These are phyloP conservation scores for Sarocladium strictum DNA, from an alignment of 2,329 filamentous ascomycete species.

Conservation along the genomic window DNA sequence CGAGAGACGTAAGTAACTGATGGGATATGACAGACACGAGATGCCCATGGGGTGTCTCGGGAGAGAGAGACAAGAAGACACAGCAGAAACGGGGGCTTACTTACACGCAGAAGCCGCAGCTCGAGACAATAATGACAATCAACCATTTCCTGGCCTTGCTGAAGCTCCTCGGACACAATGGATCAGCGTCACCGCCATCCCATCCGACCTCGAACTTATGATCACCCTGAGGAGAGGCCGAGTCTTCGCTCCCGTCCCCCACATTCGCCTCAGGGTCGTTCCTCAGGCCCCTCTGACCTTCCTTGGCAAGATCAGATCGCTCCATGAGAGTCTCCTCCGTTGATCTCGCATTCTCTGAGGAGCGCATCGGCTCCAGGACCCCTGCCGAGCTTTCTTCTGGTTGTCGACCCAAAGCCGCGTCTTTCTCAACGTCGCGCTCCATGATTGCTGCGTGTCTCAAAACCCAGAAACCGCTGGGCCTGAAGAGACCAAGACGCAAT, in stretches of 20 bases:
- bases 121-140: conserved; percentile 67
- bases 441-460: too few relatives aligned
- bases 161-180: conserved; percentile 68
- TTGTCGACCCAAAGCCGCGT: conserved; percentile 9
- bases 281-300: neutral
- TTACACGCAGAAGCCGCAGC: conserved; percentile 77
- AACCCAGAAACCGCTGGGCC: too few relatives aligned
- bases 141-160: conserved; percentile 65
- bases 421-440: conserved; percentile 21
- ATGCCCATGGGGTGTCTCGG: neutral
- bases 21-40: too few relatives aligned
- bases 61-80: neutral
- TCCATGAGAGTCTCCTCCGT: neutral
- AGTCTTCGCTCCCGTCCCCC: conserved; percentile 10
- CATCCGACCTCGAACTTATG: conserved; percentile 58
- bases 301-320: neutral
- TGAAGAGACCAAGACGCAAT: too few relatives aligned
- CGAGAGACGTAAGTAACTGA: neutral
- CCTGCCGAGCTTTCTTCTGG: neutral
- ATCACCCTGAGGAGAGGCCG: conserved; percentile 10
- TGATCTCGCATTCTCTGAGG: neutral
- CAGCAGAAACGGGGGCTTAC: conserved; percentile 28
- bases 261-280: conserved; percentile 16
- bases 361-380: neutral
- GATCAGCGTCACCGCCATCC: conserved; percentile 66